These are phyloP conservation scores for Pugionium dolabratum DNA, from an alignment of 345 rosid genomes.

Conservation along the genomic window DNA sequence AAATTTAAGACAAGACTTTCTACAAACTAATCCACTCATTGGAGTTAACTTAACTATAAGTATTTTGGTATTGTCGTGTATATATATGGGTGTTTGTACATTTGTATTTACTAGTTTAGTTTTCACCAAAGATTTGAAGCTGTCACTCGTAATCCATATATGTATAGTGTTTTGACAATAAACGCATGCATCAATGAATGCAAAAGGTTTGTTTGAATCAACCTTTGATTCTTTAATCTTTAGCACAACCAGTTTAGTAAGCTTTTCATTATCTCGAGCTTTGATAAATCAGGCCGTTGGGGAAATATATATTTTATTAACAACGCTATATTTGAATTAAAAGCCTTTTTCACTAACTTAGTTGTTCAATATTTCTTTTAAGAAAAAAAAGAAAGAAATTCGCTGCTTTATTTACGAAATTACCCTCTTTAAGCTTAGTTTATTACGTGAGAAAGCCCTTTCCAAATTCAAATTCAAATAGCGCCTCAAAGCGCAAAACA, in stretches of 20 bases:
- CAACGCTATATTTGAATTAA: conserved; percentile 20
- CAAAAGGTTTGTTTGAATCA: no score
- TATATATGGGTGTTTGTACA: no score
- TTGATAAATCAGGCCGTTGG: background rate
- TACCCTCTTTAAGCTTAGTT: conserved; percentile 7
- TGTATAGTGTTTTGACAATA: no score
- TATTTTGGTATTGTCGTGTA: no score
- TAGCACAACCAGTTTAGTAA: background rate
- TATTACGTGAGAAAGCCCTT: conserved; percentile 29
- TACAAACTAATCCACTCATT: no score
- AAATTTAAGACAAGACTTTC: no score
- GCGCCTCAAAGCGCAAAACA: conserved; percentile 39
- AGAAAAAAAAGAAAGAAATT: background rate
- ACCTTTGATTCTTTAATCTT: no score
- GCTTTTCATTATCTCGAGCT: background rate
- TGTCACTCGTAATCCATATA: no score
- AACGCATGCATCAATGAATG: no score
- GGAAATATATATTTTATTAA: conserved; percentile 6
- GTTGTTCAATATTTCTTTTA: conserved; percentile 20
- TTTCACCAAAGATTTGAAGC: no score
- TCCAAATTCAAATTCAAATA: conserved; percentile 47
- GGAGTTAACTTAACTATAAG: no score
- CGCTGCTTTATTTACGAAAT: background rate
- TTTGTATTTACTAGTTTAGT: no score
- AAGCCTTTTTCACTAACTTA: background rate